phyloP scores from a whole-genome alignment of 2,329 filamentous ascomycete species.

The Botrytis fragariae region DNA sequence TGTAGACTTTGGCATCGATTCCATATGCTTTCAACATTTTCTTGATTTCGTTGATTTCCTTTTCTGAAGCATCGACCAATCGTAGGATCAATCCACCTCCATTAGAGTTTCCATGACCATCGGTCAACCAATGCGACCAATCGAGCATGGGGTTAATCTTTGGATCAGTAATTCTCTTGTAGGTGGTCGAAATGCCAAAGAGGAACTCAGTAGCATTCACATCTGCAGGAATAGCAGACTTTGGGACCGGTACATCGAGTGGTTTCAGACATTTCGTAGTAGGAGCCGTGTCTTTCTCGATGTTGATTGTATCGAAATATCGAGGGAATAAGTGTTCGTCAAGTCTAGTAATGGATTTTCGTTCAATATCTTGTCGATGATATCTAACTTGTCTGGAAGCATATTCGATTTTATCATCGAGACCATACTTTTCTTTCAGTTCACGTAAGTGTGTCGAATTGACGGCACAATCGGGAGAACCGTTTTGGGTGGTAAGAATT shows the following conservation, averaged over 20 bases:
- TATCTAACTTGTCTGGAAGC: conserved; percentile 55
- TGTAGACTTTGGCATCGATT: conserved; percentile 57
- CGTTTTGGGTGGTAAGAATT: conserved; percentile 11
- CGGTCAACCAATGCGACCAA: conserved; percentile 60
- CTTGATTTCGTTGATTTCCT: conserved; percentile 50
- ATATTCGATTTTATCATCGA: conserved; percentile 54
- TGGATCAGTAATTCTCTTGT: conserved; percentile 51
- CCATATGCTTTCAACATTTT: conserved; percentile 48
- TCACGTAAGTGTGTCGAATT: conserved; percentile 47
- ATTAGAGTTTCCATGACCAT: conserved; percentile 54
- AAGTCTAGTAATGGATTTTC: conserved; percentile 52
- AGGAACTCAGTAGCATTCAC: conserved; percentile 57
- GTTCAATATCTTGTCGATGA: conserved; percentile 48
- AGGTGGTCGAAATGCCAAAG: conserved; percentile 59
- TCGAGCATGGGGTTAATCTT: conserved; percentile 54
- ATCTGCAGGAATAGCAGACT: conserved; percentile 49
- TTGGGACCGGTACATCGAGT: conserved; percentile 50
- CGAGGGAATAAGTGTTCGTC: conserved; percentile 47
- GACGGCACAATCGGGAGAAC: conserved; percentile 45
- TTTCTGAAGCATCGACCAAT: conserved; percentile 52
- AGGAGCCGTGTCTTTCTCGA: conserved; percentile 42
- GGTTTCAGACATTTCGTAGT: conserved; percentile 50
- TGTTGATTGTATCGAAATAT: conserved; percentile 49
- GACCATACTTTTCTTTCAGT: conserved; percentile 47
- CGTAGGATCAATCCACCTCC: conserved; percentile 55